Base-by-base conservation (phyloP, 192 early-diverging fungal genomes). In the Linderina pennispora region DNA sequence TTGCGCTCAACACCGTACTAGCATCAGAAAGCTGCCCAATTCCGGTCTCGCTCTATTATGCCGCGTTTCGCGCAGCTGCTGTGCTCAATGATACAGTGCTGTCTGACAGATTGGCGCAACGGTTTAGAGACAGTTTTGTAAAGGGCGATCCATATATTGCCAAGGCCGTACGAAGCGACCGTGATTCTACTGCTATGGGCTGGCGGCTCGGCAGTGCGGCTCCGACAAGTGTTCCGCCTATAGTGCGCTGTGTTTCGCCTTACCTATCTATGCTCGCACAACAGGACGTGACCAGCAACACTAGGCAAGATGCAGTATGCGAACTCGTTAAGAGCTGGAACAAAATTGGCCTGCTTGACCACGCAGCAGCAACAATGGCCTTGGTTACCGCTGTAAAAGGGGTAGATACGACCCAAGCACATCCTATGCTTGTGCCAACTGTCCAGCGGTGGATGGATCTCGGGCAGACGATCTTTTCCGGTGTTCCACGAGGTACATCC, bases 221-320 rank as follows among this genome's bases (percentile, higher is more conserved):
- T 9, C 32, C 23, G 6, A 35, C 35, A 17, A 19, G 35, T 16
- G 16, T 23, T 17, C 26, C 10, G 8, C 46, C 43, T 1, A 26
- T 58, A 8, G 45, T 50, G 10, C 17, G 10, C 6, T 48, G 45
- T 15, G 5, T 65, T 8, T 22, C 46, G 9, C 62, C 62, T 3
- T 53, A 65, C 36, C 11, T 65, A n/a, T 23, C 43, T 2, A 9
- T 46, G 22, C 45, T 58, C 20, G 49, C 50, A 5, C 55, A 31
- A 38, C 1, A 18, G 20, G 21, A 21, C 24, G 14, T 16, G 37
- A n/a, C n/a, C n/a, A n/a, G n/a, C n/a, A n/a, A n/a, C 23, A 31
- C 11, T 19, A 16, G 26, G 23, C 23, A 38, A 2, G 42, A 6
- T 9, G 6, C 16, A 3, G 40, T 58, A 4, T 16, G 14, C n/a